Conservation (phyloP, 345 rosid genomes). For the Salix arbutifolia region DNA sequence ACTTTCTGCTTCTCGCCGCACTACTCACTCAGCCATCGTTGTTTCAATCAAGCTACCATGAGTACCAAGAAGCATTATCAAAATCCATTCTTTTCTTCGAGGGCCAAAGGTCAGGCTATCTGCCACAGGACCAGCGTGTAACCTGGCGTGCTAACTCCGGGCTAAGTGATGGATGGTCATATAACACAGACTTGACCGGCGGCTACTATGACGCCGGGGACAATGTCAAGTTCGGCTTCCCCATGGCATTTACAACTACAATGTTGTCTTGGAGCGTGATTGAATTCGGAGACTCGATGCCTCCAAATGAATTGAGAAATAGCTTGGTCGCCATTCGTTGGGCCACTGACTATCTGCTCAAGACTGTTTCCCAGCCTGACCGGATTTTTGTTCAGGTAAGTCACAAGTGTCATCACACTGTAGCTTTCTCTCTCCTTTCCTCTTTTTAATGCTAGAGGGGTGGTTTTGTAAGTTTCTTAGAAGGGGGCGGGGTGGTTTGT, state of each 20-base stretch:
- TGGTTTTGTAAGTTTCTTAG: neutral
- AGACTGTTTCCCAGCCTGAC: conserved; percentile 83
- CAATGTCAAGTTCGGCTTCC: conserved; percentile 82
- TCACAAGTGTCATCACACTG: neutral
- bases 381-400: conserved; percentile 88
- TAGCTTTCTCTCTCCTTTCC: neutral
- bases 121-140: conserved; percentile 67
- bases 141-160: conserved; percentile 74
- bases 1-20: neutral
- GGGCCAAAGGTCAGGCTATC: conserved; percentile 84
- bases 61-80: conserved; percentile 71
- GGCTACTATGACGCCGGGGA: conserved; percentile 98
- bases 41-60: conserved; percentile 38
- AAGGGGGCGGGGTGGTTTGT: neutral
- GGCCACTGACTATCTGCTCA: conserved; percentile 75
- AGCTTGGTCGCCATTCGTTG: conserved; percentile 70
- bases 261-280: conserved; percentile 85
- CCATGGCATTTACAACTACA: conserved; percentile 94
- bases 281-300: conserved; percentile 84
- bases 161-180: conserved; percentile 67
- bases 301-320: conserved; percentile 54
- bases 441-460: neutral
- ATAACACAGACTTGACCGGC: conserved; percentile 65
- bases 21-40: conserved; percentile 1
- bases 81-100: conserved; percentile 93